These are phyloP conservation scores for Apiosordaria backusii DNA, from an alignment of 495 filamentous ascomycete genomes.

Conservation along the genomic window DNA sequence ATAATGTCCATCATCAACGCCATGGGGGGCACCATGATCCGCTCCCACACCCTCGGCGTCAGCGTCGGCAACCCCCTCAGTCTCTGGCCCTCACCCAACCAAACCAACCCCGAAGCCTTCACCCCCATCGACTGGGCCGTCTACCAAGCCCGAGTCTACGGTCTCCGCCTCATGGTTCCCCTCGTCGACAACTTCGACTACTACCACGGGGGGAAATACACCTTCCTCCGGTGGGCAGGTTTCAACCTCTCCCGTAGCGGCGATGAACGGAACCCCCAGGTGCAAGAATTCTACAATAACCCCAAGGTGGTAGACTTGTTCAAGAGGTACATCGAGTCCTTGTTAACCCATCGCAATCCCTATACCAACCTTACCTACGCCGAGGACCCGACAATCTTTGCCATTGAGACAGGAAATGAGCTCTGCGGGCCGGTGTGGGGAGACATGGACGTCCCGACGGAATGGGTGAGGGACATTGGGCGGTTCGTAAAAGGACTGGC, in stretches of 20 bases:
- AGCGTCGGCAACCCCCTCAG: slow-evolving; percentile 53
- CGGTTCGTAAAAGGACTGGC: slow-evolving; percentile 47
- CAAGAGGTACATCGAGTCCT: slow-evolving; percentile 49
- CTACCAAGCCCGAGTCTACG: slow-evolving; percentile 49
- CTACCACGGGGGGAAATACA: slow-evolving; percentile 57
- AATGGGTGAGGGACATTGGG: slow-evolving; percentile 49
- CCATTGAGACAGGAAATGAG: slow-evolving; percentile 56
- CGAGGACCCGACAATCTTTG: slow-evolving; percentile 55
- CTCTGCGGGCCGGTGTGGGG: slow-evolving; percentile 47
- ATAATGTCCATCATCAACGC: slow-evolving; percentile 50
- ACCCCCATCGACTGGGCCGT: slow-evolving; percentile 54
- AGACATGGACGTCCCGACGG: slow-evolving; percentile 47
- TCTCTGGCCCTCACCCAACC: slow-evolving; percentile 43
- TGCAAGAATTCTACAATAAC: slow-evolving; percentile 55
- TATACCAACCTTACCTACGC: slow-evolving; percentile 55
- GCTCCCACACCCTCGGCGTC: slow-evolving; percentile 53
- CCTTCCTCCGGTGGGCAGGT: slow-evolving; percentile 51
- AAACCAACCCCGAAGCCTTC: slow-evolving; percentile 48
- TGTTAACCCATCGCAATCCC: slow-evolving; percentile 50
- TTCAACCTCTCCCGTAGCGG: slow-evolving; percentile 42
- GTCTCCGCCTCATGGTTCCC: slow-evolving; percentile 48
- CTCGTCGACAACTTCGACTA: slow-evolving; percentile 52
- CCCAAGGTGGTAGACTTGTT: slow-evolving; percentile 43
- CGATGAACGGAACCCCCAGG: slow-evolving; percentile 37
- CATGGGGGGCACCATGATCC: slow-evolving; percentile 51